These are phyloP conservation scores for Smallanthus sonchifolius DNA, from an alignment of 129 eudicot species.

Conservation along the genomic window DNA sequence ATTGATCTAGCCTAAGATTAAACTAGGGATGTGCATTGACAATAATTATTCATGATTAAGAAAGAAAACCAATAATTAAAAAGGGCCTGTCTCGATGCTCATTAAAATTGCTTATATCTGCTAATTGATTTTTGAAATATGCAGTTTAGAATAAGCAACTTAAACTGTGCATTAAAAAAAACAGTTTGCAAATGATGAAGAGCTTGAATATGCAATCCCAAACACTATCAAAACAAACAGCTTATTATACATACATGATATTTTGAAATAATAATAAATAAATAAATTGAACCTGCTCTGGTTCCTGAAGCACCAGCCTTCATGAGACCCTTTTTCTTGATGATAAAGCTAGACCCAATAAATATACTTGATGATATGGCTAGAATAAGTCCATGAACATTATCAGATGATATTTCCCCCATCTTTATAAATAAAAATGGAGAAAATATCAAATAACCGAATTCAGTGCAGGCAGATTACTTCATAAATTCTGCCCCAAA, in stretches of 20 bases:
- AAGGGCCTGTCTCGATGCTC: not conserved
- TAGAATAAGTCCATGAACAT: constrained; percentile 57
- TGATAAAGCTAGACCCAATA: constrained; percentile 79
- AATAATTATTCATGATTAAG: not conserved
- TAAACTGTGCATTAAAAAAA: not conserved
- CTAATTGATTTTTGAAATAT: not conserved
- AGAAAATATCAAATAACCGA: constrained; percentile 20
- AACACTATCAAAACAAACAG: not conserved
- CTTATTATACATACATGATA: too few relatives aligned
- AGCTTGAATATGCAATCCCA: not conserved
- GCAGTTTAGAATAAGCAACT: not conserved
- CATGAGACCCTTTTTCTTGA: constrained; percentile 85
- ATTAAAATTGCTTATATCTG: not conserved
- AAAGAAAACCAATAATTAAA: not conserved
- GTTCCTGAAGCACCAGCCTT: constrained; percentile 64
- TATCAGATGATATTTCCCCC: constrained; percentile 66
- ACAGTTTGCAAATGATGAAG: not conserved
- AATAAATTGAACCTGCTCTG: constrained; percentile 63
- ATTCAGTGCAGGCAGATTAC: constrained; percentile 12
- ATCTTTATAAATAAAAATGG: constrained; percentile 29
- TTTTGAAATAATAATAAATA: not conserved
- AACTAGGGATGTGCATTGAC: constrained; percentile 12
- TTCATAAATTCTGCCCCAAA: constrained; percentile 15
- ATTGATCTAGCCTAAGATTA: not conserved
- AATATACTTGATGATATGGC: constrained; percentile 79